Percentiles rank a stretch among this genome's conserved stretches.
These are phyloP conservation scores for Tulasnella sp. DNA, from an alignment of 768 basidiomycete species.

Conservation along the genomic window DNA sequence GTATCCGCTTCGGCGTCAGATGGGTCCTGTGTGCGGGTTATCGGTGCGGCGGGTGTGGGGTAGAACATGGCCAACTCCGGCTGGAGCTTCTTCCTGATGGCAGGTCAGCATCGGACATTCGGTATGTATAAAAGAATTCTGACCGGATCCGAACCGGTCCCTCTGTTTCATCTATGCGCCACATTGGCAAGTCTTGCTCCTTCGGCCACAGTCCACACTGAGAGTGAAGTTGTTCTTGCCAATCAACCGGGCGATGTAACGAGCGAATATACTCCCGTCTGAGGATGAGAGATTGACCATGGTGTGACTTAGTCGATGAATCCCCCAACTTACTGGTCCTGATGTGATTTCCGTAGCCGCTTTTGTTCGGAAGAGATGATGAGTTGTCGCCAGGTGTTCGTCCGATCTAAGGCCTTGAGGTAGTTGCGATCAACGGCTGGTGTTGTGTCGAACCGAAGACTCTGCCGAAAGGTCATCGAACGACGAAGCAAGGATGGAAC, in stretches of 20 bases:
- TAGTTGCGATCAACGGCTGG: slow-evolving; percentile 40
- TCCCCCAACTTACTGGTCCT: slow-evolving; percentile 59
- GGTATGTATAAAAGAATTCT: slow-evolving; percentile 27
- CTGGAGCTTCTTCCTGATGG: slow-evolving; percentile 69
- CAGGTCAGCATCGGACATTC: slow-evolving; percentile 9
- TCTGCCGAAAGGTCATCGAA: not conserved
- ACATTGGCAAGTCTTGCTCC: slow-evolving; percentile 46
- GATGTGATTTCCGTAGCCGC: slow-evolving; percentile 59
- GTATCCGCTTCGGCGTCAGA: slow-evolving; percentile 51
- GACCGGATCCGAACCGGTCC: slow-evolving; percentile 84
- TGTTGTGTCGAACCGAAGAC: not conserved
- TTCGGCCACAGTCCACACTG: slow-evolving; percentile 84
- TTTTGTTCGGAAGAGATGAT: slow-evolving; percentile 67
- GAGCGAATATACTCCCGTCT: slow-evolving; percentile 78
- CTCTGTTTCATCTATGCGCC: slow-evolving; percentile 89
- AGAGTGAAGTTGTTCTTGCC: slow-evolving; percentile 56
- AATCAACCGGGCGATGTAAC: slow-evolving; percentile 40
- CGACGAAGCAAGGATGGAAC: not conserved
- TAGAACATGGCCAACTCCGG: slow-evolving; percentile 45
- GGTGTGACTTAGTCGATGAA: not conserved
- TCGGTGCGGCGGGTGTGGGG: not conserved
- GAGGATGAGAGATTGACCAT: not conserved
- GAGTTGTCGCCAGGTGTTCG: slow-evolving; percentile 69
- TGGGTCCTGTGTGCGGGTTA: slow-evolving; percentile 31
- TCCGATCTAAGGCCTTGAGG: slow-evolving; percentile 57